Percentiles rank a stretch among this genome's conserved stretches.
Evolutionary conservation across 192 early-diverging fungal genomes (phyloP).

Genomic region (Allomyces macrogynus): DNA sequence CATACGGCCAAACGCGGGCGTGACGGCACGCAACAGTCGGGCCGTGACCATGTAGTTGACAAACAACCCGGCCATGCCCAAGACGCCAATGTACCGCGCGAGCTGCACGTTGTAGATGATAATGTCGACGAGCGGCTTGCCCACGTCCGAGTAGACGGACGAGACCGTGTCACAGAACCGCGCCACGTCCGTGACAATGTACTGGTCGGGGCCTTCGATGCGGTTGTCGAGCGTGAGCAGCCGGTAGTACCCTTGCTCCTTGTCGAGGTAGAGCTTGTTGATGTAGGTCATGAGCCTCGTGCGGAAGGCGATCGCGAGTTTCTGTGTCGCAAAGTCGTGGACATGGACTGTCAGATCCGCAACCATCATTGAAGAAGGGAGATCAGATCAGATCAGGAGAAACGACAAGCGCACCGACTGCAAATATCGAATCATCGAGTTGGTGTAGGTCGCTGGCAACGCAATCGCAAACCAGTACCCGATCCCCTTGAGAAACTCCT

Average conservation of each 20-base stretch:
- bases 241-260: conserved; percentile 19
- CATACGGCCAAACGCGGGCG: conserved; percentile 23
- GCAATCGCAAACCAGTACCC: conserved; percentile 85
- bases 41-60: conserved; percentile 20
- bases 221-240: conserved; percentile 22
- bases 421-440: conserved; percentile 64
- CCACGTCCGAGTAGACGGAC: conserved; percentile 22
- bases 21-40: conserved; percentile 13
- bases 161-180: conserved; percentile 17
- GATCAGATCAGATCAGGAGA: too few relatives aligned
- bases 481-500: conserved; percentile 52
- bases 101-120: conserved; percentile 28
- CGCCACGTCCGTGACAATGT: conserved; percentile 23
- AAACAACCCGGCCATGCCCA: conserved; percentile 14
- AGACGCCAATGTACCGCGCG: conserved; percentile 13
- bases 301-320: conserved; percentile 21
- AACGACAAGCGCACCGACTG: conserved; percentile 2
- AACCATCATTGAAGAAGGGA: too few relatives aligned
- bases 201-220: conserved; percentile 22
- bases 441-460: conserved; percentile 89
- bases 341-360: too few relatives aligned
- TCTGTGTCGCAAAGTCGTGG: background rate
- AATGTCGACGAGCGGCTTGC: conserved; percentile 22
- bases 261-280: conserved; percentile 16
- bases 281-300: conserved; percentile 17